These are phyloP conservation scores for Paecilomyces formosus DNA, from an alignment of 2,329 filamentous ascomycete genomes.

Conservation along the genomic window DNA sequence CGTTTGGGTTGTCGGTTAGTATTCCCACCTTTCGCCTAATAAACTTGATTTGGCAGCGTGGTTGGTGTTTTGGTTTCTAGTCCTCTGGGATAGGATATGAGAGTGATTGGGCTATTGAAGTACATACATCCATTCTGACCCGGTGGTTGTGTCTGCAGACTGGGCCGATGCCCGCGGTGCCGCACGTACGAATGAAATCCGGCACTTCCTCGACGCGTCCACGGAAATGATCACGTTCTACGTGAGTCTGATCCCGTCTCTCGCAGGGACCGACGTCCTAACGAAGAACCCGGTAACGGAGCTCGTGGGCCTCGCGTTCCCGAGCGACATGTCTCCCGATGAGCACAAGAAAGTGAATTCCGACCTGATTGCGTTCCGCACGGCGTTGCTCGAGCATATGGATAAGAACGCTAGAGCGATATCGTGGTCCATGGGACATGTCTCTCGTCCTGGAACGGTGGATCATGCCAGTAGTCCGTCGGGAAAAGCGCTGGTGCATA, in stretches of 20 bases:
- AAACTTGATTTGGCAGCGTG: neutral
- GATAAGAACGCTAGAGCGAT: constrained; percentile 17
- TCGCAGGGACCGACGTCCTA: constrained; percentile 17
- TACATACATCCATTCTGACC: no score
- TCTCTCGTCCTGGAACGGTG: constrained; percentile 26
- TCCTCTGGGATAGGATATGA: neutral
- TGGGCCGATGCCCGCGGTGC: constrained; percentile 25
- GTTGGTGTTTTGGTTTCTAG: neutral
- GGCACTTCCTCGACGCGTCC: constrained; percentile 17
- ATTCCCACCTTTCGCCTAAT: neutral
- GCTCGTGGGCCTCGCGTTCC: constrained; percentile 39
- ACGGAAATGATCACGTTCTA: constrained; percentile 18
- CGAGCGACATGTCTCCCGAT: constrained; percentile 20
- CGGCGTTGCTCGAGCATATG: constrained; percentile 21
- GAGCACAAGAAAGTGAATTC: constrained; percentile 21
- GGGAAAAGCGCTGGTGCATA: constrained; percentile 35
- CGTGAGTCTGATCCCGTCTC: constrained; percentile 22
- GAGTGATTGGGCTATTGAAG: no score
- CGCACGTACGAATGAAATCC: constrained; percentile 10
- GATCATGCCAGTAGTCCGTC: constrained; percentile 29
- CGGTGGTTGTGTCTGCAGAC: constrained; percentile 10
- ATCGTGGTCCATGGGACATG: constrained; percentile 28
- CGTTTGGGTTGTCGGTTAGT: constrained; percentile 31
- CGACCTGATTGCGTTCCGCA: constrained; percentile 32
- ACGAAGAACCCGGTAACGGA: constrained; percentile 43